These are phyloP conservation scores for Coemansia sp. DNA, from an alignment of 192 early-diverging fungal species.

Conservation along the genomic window DNA sequence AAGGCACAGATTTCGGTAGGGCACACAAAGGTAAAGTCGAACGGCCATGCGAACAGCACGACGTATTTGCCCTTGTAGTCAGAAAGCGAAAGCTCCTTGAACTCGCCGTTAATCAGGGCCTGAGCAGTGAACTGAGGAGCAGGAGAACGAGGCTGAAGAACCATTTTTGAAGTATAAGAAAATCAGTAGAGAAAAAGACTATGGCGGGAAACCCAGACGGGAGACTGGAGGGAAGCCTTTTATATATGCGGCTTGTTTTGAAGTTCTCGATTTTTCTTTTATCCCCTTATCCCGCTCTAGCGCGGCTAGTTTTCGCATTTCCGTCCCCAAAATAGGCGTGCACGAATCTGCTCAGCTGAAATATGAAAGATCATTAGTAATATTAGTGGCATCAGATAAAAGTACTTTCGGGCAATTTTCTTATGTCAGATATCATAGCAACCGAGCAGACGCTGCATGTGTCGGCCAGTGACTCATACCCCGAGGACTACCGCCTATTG, in stretches of 20 bases:
- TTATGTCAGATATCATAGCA: conserved; percentile 5
- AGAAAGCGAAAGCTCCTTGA: conserved; percentile 63
- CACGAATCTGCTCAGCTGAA: no score
- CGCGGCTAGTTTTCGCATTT: background rate
- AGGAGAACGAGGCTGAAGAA: conserved; percentile 50
- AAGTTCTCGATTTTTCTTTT: conserved; percentile 1
- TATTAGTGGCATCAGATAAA: background rate
- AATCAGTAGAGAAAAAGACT: conserved; percentile 2
- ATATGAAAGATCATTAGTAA: background rate
- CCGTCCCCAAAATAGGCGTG: no score
- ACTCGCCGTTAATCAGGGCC: conserved; percentile 66
- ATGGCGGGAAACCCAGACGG: background rate
- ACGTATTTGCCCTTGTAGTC: conserved; percentile 73
- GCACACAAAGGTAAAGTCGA: conserved; percentile 90
- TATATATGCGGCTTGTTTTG: background rate
- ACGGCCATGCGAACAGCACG: conserved; percentile 87
- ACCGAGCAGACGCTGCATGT: conserved; percentile 7
- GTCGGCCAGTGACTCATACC: conserved; percentile 44
- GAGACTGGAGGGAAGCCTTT: background rate
- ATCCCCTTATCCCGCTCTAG: background rate
- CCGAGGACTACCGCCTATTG: conserved; percentile 38
- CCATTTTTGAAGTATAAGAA: conserved; percentile 29
- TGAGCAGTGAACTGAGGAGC: conserved; percentile 66
- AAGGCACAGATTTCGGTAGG: conserved; percentile 94
- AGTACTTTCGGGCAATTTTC: conserved; percentile 5